These are phyloP conservation scores for Peronospora farinosa DNA, from an alignment of 352 stramenopile genomes.

Conservation along the genomic window DNA sequence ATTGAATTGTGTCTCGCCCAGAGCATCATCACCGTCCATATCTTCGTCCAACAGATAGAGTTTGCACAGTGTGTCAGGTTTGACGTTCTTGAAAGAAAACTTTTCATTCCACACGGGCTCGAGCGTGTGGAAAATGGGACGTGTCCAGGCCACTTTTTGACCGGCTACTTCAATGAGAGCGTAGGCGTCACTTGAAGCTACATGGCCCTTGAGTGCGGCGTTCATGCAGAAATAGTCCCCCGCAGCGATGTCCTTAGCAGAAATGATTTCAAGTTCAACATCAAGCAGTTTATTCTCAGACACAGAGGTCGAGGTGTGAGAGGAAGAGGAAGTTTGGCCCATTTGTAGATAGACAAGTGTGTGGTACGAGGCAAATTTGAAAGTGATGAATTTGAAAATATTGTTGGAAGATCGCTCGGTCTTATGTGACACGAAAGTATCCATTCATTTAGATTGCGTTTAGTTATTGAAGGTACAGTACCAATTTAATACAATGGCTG, in stretches of 20 bases:
- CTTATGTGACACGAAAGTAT: no score
- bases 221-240: constrained; percentile 28
- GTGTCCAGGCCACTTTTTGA: constrained; percentile 34
- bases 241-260: constrained; percentile 28
- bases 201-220: constrained; percentile 23
- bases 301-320: constrained; percentile 1
- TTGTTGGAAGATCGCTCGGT: not conserved
- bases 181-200: constrained; percentile 35
- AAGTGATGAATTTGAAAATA: not conserved
- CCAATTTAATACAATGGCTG: no score
- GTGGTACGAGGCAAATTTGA: not conserved
- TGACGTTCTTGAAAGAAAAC: constrained; percentile 38
- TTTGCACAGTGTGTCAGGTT: constrained; percentile 30
- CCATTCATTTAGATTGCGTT: no score
- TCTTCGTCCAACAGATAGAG: constrained; percentile 37
- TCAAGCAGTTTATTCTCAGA: constrained; percentile 22
- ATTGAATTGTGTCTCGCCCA: constrained; percentile 32
- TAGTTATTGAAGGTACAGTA: no score
- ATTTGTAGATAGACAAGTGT: not conserved
- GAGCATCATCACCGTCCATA: constrained; percentile 25
- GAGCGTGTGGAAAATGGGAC: constrained; percentile 28
- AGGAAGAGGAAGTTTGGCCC: constrained; percentile 7
- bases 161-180: constrained; percentile 32
- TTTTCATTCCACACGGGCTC: constrained; percentile 37
- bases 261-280: constrained; percentile 33